phyloP scores from a whole-genome alignment of 2,329 filamentous ascomycete species.

The Clarireedia homoeocarpa region DNA sequence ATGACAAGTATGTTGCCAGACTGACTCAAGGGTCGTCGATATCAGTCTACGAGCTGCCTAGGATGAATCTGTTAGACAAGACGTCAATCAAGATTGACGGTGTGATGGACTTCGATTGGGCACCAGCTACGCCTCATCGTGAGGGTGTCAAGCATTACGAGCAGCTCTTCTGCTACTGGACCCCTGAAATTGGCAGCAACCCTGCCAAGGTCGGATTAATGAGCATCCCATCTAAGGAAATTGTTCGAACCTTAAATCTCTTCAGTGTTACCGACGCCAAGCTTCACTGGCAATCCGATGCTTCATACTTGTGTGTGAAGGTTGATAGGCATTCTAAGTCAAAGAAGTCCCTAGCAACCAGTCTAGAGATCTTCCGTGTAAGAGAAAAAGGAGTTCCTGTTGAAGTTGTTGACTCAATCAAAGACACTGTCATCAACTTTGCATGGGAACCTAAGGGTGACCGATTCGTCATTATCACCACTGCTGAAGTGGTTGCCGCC shows the following conservation, averaged over 20 bases:
- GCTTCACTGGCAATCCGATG: slow-evolving; percentile 97
- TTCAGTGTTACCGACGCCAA: slow-evolving; percentile 98
- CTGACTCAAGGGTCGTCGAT: slow-evolving; percentile 84
- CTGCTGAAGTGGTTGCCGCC: slow-evolving; percentile 69
- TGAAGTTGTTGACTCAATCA: slow-evolving; percentile 94
- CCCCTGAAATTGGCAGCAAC: slow-evolving; percentile 94
- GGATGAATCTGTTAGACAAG: slow-evolving; percentile 87
- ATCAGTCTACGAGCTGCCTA: slow-evolving; percentile 80
- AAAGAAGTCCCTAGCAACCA: slow-evolving; percentile 95
- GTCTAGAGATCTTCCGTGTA: slow-evolving; percentile 96
- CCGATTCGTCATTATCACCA: slow-evolving; percentile 94
- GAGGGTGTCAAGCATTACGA: slow-evolving; percentile 88
- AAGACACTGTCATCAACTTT: slow-evolving; percentile 99
- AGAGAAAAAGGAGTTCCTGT: slow-evolving; percentile 97
- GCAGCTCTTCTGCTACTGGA: slow-evolving; percentile 98
- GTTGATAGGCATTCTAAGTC: slow-evolving; percentile 98
- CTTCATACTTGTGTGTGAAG: slow-evolving; percentile 92
- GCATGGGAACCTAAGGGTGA: slow-evolving; percentile 98
- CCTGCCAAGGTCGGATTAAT: slow-evolving; percentile 95
- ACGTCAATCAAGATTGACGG: slow-evolving; percentile 93
- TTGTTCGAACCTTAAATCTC: slow-evolving; percentile 88
- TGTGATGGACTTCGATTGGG: slow-evolving; percentile 97
- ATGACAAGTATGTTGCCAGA: slow-evolving; percentile 93
- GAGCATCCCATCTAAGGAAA: slow-evolving; percentile 90
- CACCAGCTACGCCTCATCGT: slow-evolving; percentile 71